Evolutionary conservation across 2,329 filamentous ascomycete species (phyloP).

Genomic region (Microascus cirrosus): DNA sequence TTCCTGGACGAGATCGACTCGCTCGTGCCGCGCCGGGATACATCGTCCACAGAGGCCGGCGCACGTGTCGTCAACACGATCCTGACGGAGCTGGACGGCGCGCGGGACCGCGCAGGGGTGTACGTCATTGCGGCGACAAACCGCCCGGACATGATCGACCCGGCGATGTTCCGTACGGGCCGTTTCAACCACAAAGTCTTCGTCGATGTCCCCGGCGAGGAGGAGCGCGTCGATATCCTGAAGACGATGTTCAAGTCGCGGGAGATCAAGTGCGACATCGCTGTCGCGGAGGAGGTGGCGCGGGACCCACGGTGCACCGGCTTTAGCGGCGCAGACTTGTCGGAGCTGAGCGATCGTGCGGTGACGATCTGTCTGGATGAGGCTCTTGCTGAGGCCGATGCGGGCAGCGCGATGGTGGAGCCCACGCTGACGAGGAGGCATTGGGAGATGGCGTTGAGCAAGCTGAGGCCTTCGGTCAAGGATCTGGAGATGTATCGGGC

Average conservation of each 20-base stretch:
- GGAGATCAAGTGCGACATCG: constrained; percentile 31
- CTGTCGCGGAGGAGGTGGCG: constrained; percentile 53
- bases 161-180: constrained; percentile 86
- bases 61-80: constrained; percentile 90
- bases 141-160: constrained; percentile 90
- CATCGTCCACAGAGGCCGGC: constrained; percentile 67
- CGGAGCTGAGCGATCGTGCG: constrained; percentile 34
- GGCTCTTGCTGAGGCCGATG: constrained; percentile 15
- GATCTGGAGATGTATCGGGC: constrained; percentile 31
- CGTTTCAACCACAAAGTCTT: constrained; percentile 82
- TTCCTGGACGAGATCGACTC: constrained; percentile 98
- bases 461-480: constrained; percentile 37
- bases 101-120: constrained; percentile 69
- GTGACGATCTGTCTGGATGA: constrained; percentile 34
- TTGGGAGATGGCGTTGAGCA: constrained; percentile 40
- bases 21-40: constrained; percentile 74
- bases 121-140: constrained; percentile 96
- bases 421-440: constrained; percentile 26
- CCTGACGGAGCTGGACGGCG: constrained; percentile 85
- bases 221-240: constrained; percentile 79
- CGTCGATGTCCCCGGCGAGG: constrained; percentile 69
- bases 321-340: constrained; percentile 62
- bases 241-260: constrained; percentile 47
- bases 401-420: constrained; percentile 15
- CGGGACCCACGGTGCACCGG: constrained; percentile 55